Conservation (phyloP, 257 asterid species). For the Gardenia jasminoides region DNA sequence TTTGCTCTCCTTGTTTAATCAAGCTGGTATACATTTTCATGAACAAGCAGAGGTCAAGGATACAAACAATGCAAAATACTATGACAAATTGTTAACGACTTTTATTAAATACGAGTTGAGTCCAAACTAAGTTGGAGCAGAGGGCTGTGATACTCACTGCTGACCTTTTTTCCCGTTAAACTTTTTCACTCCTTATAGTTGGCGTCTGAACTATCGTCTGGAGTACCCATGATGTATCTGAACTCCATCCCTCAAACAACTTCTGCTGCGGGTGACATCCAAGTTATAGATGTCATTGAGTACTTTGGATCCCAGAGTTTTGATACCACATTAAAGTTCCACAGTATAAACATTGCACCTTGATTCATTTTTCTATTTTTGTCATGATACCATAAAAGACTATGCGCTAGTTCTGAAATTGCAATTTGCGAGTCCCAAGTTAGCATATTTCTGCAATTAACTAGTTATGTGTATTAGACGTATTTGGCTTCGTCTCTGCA, state of each 20-base stretch:
- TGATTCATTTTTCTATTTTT: not conserved
- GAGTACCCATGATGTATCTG: not conserved
- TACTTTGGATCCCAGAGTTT: not conserved
- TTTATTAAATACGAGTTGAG: not conserved
- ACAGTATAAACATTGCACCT: not conserved
- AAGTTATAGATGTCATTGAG: not conserved
- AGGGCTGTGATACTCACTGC: not conserved
- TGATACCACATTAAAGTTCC: not conserved
- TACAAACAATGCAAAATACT: constrained; percentile 15
- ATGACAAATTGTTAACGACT: not conserved
- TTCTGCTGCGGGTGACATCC: not conserved
- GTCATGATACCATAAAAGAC: no score
- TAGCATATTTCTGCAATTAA: not conserved
- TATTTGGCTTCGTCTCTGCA: not conserved
- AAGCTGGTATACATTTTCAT: constrained; percentile 62
- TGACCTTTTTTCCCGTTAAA: no score
- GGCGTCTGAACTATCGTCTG: not conserved
- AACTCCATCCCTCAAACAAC: not conserved
- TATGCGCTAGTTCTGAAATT: not conserved
- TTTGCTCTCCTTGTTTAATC: constrained; percentile 58
- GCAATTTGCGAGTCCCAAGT: not conserved
- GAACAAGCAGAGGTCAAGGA: constrained; percentile 35
- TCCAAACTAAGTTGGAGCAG: not conserved
- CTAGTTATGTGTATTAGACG: not conserved
- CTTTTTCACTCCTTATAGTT: no score